Base-by-base conservation (phyloP, 1,139 yeast species). In the Hansenula sp. region DNA sequence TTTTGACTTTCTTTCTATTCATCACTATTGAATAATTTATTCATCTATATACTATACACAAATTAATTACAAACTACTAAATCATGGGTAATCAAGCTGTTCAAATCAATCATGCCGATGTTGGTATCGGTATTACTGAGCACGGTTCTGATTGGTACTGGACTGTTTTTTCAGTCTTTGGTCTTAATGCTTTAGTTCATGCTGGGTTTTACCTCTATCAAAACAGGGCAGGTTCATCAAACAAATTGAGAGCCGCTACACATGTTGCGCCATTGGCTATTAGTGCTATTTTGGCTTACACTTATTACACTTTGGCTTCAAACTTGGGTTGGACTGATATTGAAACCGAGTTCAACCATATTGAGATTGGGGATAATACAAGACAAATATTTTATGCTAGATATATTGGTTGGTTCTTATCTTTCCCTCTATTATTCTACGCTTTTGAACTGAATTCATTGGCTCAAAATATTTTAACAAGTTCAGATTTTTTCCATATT, bases 81-180 rank as follows among this genome's bases (percentile, higher is more conserved):
- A 33, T 13, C 15, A 36, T 36, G 38, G 57, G 65, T 21, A 81
- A 81, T 61, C 64, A 72, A 43, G 87, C 84, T 17, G 61, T 78
- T 35, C 43, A 55, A 5, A 59, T 77, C 46, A 81, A 81, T 55
- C 73, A 79, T 3, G 84, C 76, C 82, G 63, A 60, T 3, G 62
- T 72, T 44, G 79, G 76, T 49, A 74, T 79, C 57, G 78, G 76
- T 47, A 53, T 81, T 40, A 79, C 85, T 17, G 50, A 58, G 12
- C 79, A 77, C 52, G 89, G 89, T 55, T 78, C 86, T 8, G 77
- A 78, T 59, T 82, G 87, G 87, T 70, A 78, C 51, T 82, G 88
- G 88, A 76, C 89, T 1, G 84, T 70, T 17, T 80, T 83, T 55
- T 61, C 78, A 2, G 39, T 74, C 35, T 77, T 81, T 57, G 71